These are phyloP conservation scores for Rhododendron williamsianum DNA, from an alignment of 148 eudicot genomes.

Conservation along the genomic window DNA sequence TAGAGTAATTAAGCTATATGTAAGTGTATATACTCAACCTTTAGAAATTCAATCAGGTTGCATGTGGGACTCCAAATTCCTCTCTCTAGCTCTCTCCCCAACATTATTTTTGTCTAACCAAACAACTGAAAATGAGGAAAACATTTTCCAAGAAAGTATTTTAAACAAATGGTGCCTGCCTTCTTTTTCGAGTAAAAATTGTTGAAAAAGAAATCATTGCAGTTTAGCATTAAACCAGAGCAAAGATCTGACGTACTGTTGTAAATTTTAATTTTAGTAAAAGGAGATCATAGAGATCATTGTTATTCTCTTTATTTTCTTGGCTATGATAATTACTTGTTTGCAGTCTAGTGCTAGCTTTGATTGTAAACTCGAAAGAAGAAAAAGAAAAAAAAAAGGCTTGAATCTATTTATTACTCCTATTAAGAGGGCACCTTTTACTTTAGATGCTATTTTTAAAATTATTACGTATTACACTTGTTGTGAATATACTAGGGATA, in stretches of 20 bases:
- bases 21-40: too few species aligned
- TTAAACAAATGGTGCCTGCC: too few species aligned
- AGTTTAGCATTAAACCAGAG: neutral
- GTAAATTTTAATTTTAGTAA: neutral
- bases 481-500: neutral
- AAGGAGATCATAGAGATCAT: neutral
- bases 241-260: too few species aligned
- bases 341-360: neutral
- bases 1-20: too few species aligned
- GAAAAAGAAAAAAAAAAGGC: neutral
- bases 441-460: neutral
- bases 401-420: neutral
- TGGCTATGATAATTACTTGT: neutral
- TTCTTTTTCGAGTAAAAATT: neutral
- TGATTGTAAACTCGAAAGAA: neutral
- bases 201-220: neutral
- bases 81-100: too few species aligned
- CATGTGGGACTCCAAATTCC: too few species aligned
- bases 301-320: neutral
- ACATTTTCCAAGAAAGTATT: too few species aligned
- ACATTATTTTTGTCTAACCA: too few species aligned
- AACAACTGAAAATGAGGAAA: too few species aligned
- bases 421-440: neutral
- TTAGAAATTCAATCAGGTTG: too few species aligned
- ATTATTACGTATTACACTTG: neutral